Evolutionary conservation across 2,329 filamentous ascomycete genomes (phyloP), one percentile per base, ranked within the genome.

Genomic region (Aspergillus latus): DNA sequence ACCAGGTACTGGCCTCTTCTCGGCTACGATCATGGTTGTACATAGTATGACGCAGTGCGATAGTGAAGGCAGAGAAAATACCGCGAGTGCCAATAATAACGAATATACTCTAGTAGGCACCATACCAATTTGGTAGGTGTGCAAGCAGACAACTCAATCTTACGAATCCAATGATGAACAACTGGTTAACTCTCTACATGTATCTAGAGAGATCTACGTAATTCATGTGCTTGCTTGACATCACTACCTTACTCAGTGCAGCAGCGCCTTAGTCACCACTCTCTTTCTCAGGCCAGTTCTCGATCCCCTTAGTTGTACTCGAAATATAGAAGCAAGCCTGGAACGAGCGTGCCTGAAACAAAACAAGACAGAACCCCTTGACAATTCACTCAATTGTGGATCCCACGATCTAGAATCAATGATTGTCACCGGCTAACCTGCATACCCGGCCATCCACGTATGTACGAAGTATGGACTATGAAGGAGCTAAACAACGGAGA

Each of bases 401-500:
- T 21, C 34, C 21, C 32, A 26, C 37, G 50, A 52, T 52, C 50
- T 52, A 52, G 50, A 40, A 47, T 52, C 50, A 52, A 52, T 52
- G 50, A 52, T 52, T 52, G 50, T 21, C 50, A 52, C 50, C 50
- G 49, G 50, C 50, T 52, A 52, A 52, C 50, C 50, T 52, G 50
- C 50, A 52, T 52, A 52, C 34, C 50, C 50, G 50, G 43, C 34
- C 43, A 40, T 30, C 50, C 43, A 52, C 43, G 43, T 37, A 51
- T 10, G 42, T 39, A n/a, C 36, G 5, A 5, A 9, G 39, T 45
- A 45, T 45, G 43, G 43, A 45, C 26, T 45, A 37, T 37, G 34
- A 13, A 37, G 34, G 11, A 37, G 21, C 21, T 21, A 21, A 21
- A 44, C n/a, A 21, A 32, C 34, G 44, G 44, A 47, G 44, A 16